Conservation (phyloP, 164 flowering plant species). For the Liriodendron chinense region DNA sequence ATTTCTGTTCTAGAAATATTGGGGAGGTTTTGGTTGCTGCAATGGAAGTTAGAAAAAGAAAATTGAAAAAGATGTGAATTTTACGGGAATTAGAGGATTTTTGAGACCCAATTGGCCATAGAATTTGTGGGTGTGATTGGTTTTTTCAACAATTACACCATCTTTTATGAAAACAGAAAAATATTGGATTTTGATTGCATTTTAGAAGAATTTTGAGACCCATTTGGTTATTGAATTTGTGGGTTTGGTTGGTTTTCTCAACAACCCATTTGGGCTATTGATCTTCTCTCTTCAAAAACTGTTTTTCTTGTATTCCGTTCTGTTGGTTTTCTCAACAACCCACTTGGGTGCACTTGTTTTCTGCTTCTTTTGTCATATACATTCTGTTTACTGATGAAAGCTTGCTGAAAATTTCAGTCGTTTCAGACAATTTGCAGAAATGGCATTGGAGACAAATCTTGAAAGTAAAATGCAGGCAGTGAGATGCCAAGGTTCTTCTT, state of each 20-base stretch:
- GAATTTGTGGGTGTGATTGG: too few relatives aligned
- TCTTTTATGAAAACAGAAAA: too few relatives aligned
- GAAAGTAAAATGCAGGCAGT: conserved; percentile 26
- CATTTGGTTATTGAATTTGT: neutral
- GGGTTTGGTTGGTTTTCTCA: neutral
- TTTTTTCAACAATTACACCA: too few relatives aligned
- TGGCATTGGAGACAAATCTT: conserved; percentile 23
- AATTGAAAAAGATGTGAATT: neutral
- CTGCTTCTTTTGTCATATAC: neutral
- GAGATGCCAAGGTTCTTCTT: conserved; percentile 28
- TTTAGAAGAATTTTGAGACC: neutral
- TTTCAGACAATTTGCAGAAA: conserved; percentile 17
- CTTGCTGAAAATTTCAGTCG: conserved; percentile 29
- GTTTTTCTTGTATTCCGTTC: too few relatives aligned
- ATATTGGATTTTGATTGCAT: too few relatives aligned
- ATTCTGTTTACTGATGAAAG: neutral
- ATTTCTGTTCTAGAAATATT: neutral
- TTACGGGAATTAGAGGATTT: neutral
- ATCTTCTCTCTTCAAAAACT: neutral
- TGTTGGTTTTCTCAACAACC: too few relatives aligned
- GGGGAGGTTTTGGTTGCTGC: neutral
- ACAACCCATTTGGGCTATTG: neutral
- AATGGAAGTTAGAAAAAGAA: neutral
- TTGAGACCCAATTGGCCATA: too few relatives aligned
- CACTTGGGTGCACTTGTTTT: neutral